These are phyloP conservation scores for Cenchrus fungigraminus DNA, from an alignment of 176 grass and related monocot species.

Conservation along the genomic window DNA sequence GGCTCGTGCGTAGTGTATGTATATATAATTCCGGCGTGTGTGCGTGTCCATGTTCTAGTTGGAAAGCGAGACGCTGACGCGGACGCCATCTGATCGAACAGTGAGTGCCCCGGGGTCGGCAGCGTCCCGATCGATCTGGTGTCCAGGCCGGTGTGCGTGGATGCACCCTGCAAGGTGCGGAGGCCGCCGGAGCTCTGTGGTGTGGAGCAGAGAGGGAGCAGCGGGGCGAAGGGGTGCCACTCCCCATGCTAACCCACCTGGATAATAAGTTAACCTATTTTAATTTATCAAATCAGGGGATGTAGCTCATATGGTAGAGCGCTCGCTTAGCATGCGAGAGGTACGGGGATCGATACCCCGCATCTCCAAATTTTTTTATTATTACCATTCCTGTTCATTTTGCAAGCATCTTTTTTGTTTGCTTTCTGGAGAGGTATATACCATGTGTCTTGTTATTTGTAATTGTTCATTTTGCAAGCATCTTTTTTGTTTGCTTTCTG, in stretches of 20 bases:
- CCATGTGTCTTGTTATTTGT: too few species aligned
- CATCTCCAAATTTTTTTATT: slow-evolving; percentile 52
- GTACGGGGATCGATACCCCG: slow-evolving; percentile 87
- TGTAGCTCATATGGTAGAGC: slow-evolving; percentile 99
- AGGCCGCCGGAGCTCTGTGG: too few species aligned
- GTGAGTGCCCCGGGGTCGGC: not conserved
- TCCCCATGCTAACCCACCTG: too few species aligned
- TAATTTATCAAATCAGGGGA: slow-evolving; percentile 30
- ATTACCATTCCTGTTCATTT: too few species aligned
- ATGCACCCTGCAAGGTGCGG: too few species aligned
- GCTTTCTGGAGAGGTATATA: too few species aligned
- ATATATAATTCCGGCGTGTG: not conserved
- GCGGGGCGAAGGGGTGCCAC: not conserved
- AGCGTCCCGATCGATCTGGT: not conserved
- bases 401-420: too few species aligned
- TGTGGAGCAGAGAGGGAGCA: not conserved
- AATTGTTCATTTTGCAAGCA: too few species aligned
- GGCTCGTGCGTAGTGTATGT: not conserved
- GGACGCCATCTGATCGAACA: not conserved
- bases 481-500: too few species aligned
- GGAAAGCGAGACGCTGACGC: not conserved
- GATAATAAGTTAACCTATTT: too few species aligned
- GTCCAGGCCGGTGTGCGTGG: not conserved
- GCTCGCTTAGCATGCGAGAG: slow-evolving; percentile 99
- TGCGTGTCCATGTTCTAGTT: not conserved